Percentiles rank a stretch among this genome's conserved stretches.
These are phyloP conservation scores for Talaromyces sp. DNA, from an alignment of 2,329 filamentous ascomycete species.

Conservation along the genomic window DNA sequence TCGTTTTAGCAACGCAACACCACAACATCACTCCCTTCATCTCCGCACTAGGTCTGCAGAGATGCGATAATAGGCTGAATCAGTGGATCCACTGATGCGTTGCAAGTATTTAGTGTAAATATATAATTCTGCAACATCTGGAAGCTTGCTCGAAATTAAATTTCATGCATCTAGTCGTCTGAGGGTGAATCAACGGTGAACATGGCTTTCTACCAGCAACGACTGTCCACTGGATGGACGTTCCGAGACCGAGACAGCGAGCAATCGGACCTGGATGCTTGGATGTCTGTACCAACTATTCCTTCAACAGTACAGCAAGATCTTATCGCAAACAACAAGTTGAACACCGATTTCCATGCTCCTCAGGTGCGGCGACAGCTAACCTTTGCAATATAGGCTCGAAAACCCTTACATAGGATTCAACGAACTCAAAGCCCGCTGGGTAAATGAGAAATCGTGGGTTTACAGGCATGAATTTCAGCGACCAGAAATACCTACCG, in stretches of 20 bases:
- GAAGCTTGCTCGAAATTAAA: not conserved
- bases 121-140: not conserved
- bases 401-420: conserved; percentile 28
- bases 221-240: conserved; percentile 23
- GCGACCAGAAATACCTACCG: conserved; percentile 2
- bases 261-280: conserved; percentile 22
- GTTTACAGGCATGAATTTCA: conserved; percentile 16
- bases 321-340: conserved; percentile 23
- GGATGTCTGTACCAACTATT: conserved; percentile 29
- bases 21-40: not conserved
- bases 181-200: not conserved
- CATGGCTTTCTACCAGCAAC: conserved; percentile 7
- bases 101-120: not conserved
- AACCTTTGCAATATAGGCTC: conserved; percentile 14
- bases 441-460: conserved; percentile 32
- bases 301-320: conserved; percentile 35
- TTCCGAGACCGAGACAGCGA: conserved; percentile 23
- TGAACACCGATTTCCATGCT: not conserved
- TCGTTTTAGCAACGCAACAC: not conserved
- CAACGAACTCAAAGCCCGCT: conserved; percentile 30
- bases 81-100: not conserved
- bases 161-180: not conserved
- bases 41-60: not conserved
- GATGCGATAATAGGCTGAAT: not conserved
- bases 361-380: not conserved